These are phyloP conservation scores for Sporothrix pallida DNA, from an alignment of 2,329 filamentous ascomycete species.

Conservation along the genomic window DNA sequence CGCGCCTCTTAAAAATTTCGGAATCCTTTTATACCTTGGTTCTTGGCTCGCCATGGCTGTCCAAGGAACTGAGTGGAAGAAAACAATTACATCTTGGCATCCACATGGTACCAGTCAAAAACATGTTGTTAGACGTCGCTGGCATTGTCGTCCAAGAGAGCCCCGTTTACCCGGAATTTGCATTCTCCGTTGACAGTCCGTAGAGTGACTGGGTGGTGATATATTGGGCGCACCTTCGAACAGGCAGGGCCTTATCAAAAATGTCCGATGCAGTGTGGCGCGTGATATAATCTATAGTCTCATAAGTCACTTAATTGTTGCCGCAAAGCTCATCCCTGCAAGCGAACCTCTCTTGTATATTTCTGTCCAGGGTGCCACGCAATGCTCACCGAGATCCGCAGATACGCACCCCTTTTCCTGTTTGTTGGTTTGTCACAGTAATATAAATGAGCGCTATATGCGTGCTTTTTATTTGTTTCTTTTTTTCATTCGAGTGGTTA, in stretches of 20 bases:
- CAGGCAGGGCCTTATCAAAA: not conserved
- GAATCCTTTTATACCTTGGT: conserved; percentile 4
- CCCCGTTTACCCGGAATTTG: conserved; percentile 24
- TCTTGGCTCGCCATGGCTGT: not conserved
- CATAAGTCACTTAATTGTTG: not conserved
- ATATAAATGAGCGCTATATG: not conserved
- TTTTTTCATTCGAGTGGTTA: not conserved
- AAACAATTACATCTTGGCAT: not conserved
- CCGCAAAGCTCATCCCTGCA: conserved; percentile 3
- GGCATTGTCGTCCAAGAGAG: not conserved
- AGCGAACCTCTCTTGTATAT: not conserved
- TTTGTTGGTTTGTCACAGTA: not conserved
- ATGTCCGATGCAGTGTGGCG: not conserved
- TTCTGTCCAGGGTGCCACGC: not conserved
- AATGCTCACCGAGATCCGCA: not conserved
- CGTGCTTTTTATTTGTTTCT: not conserved
- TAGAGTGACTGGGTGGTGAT: not conserved
- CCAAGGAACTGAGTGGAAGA: not conserved
- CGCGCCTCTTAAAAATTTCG: not conserved
- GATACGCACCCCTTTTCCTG: not conserved
- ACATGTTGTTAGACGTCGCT: not conserved
- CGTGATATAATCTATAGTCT: no score
- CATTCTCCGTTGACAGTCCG: not conserved
- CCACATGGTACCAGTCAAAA: not conserved
- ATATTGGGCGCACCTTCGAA: not conserved